Evolutionary conservation across 768 basidiomycete species (phyloP), one percentile per base, ranked within the genome.

Genomic region (Hydnomerulius pinastri): DNA sequence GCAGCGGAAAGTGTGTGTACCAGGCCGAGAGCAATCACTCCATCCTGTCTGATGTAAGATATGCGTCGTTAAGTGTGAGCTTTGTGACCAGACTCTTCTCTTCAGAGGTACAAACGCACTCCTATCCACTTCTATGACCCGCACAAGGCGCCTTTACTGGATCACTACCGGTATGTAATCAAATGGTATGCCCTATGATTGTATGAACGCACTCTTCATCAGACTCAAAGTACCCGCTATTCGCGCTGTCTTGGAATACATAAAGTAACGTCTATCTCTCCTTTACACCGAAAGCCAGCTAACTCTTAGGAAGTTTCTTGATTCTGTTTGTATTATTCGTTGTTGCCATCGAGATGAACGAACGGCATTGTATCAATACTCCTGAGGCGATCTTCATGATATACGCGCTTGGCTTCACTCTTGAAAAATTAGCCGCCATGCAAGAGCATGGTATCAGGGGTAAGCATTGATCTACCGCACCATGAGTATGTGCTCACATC

Each of bases 101-200:
- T 37, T 17, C 55, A 95, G 93, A 94, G 90, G 23, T 98, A 98
- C 70, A 97, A 97, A 73, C 81, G 86, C 41, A 90, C 82, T 21
- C 92, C 95, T 10, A 80, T 97, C 28, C 91, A 94, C 66, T 88
- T 96, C 59, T 97, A 98, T 66, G 92, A 98, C 64, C 94, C 94
- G 3, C 87, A 93, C 62, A 91, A 85, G 65, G 94, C 94, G 0
- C 92, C 94, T 15, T 68, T 97, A n/a, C 79, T 98, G 6, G 93
- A 98, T 63, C 94, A 98, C 69, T 98, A 97, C 63, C 85, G 95
- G 90, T 91, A 47, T 27, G 77, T 64, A 13, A 33, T 6, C 33
- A 20, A 36, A 21, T 39, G 24, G 23, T 25, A n/a, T 23, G 6
- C 8, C 15, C 12, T 12, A 7, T 4, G 9, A 18, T 15, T 28